A percentile compares a stretch with the other conserved stretches of the same genome.
Conservation (phyloP, 176 grass and related monocot genomes). For the Phoenix dactylifera region DNA sequence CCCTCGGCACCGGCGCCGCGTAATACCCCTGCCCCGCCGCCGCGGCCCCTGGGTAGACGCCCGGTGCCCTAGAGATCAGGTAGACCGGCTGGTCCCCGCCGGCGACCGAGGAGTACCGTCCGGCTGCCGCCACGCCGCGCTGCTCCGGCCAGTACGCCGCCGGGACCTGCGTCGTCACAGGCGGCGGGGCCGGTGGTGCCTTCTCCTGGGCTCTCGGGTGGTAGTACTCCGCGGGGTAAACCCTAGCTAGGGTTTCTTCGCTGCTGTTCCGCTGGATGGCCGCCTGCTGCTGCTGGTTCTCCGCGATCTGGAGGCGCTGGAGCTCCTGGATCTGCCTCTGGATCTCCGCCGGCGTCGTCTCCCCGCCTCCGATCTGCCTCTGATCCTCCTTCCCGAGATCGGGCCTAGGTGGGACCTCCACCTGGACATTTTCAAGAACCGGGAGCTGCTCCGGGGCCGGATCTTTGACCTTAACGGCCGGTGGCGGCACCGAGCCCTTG, state of each 20-base stretch:
- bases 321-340: slow-evolving; percentile 68
- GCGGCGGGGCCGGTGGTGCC: neutral
- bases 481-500: slow-evolving; percentile 61
- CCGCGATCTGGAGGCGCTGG: slow-evolving; percentile 57
- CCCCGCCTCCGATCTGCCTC: neutral
- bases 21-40: slow-evolving; percentile 1
- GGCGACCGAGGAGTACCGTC: slow-evolving; percentile 8
- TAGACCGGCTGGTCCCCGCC: slow-evolving; percentile 13
- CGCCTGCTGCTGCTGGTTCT: slow-evolving; percentile 27
- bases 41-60: neutral
- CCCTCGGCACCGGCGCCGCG: slow-evolving; percentile 1
- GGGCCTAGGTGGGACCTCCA: slow-evolving; percentile 50
- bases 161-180: no score
- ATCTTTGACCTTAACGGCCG: slow-evolving; percentile 70
- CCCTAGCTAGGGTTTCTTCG: slow-evolving; percentile 59
- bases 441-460: slow-evolving; percentile 26
- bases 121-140: slow-evolving; percentile 9
- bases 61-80: slow-evolving; percentile 1
- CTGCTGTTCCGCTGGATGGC: slow-evolving; percentile 44
- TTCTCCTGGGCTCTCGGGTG: slow-evolving; percentile 58
- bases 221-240: slow-evolving; percentile 47
- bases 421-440: slow-evolving; percentile 26
- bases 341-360: slow-evolving; percentile 25
- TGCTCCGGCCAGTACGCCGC: slow-evolving; percentile 31
- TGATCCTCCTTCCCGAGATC: slow-evolving; percentile 30